phyloP scores from a whole-genome alignment of 495 filamentous ascomycete genomes.

The Hypoxylon fuscum region DNA sequence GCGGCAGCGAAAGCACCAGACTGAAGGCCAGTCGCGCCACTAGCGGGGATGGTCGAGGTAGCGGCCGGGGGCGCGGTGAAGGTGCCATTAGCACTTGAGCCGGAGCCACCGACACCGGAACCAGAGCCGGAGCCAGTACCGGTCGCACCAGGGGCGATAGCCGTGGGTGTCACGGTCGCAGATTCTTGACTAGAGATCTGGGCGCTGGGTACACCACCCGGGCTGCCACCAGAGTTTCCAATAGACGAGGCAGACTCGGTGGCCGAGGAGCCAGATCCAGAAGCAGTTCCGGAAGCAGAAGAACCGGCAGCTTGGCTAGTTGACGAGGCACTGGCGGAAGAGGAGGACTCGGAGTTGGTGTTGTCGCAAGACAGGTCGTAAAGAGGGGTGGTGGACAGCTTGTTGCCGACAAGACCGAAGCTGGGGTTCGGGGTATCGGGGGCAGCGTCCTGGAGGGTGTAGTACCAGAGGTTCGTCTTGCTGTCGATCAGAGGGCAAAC shows the following conservation, averaged over 20 bases:
- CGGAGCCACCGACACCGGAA: constrained; percentile 32
- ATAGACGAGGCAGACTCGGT: constrained; percentile 17
- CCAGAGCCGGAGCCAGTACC: constrained; percentile 38
- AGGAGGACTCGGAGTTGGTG: constrained; percentile 18
- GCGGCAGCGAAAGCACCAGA: constrained; percentile 41
- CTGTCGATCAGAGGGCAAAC: constrained; percentile 75
- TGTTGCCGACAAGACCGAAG: constrained; percentile 68
- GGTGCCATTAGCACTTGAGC: constrained; percentile 37
- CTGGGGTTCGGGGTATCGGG: constrained; percentile 67
- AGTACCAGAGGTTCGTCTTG: constrained; percentile 76
- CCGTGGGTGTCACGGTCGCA: constrained; percentile 33
- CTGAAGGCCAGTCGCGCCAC: constrained; percentile 29
- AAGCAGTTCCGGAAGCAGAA: constrained; percentile 21
- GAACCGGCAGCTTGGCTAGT: constrained; percentile 11
- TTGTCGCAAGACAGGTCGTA: constrained; percentile 68
- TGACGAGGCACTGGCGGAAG: constrained; percentile 20
- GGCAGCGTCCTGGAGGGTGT: constrained; percentile 73
- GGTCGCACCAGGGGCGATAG: constrained; percentile 18
- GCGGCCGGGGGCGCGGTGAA: constrained; percentile 29
- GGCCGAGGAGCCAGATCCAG: constrained; percentile 23
- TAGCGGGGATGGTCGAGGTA: constrained; percentile 32
- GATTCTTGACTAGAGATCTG: constrained; percentile 39
- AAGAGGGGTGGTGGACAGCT: constrained; percentile 62
- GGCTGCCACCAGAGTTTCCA: constrained; percentile 35
- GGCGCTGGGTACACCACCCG: constrained; percentile 26